Evolutionary conservation across 78 protist genomes (phyloP).

Genomic region (Emiliania huxleyi): DNA sequence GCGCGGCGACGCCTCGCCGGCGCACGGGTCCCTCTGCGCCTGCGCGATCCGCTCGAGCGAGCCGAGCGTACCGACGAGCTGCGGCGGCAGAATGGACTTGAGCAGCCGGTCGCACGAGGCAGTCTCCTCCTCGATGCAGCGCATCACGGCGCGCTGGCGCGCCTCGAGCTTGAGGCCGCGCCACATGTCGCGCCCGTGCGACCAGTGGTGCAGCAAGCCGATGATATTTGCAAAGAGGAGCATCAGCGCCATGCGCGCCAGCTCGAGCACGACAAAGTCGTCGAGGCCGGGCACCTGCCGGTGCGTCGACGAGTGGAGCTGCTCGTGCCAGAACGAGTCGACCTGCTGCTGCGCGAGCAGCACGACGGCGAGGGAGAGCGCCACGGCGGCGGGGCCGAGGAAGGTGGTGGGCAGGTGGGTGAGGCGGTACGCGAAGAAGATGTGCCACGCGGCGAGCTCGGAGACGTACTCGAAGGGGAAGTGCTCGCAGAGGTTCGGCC

Average conservation of each 20-base stretch:
- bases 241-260: background rate
- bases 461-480: background rate
- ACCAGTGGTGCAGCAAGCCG: background rate
- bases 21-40: background rate
- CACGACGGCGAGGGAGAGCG: background rate
- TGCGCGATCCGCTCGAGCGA: background rate
- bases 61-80: background rate
- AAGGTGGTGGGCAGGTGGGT: background rate
- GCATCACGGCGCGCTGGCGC: background rate
- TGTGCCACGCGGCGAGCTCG: background rate
- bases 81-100: background rate
- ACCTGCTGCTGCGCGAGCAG: background rate
- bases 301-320: background rate
- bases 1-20: background rate
- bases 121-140: background rate
- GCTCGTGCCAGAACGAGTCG: background rate
- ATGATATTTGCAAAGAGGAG: background rate
- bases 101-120: background rate
- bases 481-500: background rate
- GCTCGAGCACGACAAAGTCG: background rate
- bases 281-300: background rate
- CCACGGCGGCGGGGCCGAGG: background rate
- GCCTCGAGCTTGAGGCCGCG: background rate
- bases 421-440: background rate
- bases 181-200: background rate